These are phyloP conservation scores for Vitis rupestris DNA, from an alignment of 164 flowering plant genomes.

Conservation along the genomic window DNA sequence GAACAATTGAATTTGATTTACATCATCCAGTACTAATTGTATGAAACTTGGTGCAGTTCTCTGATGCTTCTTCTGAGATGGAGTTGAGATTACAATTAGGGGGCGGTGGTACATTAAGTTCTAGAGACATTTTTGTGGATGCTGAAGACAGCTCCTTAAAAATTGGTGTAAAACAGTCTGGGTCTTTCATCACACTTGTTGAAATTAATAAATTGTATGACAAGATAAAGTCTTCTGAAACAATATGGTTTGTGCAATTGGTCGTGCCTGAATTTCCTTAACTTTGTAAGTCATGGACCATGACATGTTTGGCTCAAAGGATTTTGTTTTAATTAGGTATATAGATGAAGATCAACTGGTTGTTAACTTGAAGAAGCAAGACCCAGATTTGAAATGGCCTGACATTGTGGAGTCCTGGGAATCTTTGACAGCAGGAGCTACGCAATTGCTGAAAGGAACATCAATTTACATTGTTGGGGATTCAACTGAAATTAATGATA, in stretches of 20 bases:
- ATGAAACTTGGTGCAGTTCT: slow-evolving; percentile 53
- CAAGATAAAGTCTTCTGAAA: slow-evolving; percentile 86
- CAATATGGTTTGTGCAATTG: slow-evolving; percentile 72
- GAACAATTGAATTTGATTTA: not conserved
- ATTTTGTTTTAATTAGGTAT: slow-evolving; percentile 51
- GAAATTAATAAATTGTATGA: slow-evolving; percentile 69
- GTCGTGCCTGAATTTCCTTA: not conserved
- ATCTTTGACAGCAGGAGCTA: slow-evolving; percentile 66
- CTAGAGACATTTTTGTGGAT: slow-evolving; percentile 66
- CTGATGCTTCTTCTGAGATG: slow-evolving; percentile 74
- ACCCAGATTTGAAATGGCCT: slow-evolving; percentile 88
- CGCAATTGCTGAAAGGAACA: slow-evolving; percentile 76
- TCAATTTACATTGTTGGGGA: slow-evolving; percentile 86
- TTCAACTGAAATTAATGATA: slow-evolving; percentile 81
- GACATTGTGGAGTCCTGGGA: slow-evolving; percentile 93
- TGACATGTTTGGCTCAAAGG: not conserved
- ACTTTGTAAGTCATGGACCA: not conserved
- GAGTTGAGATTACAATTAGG: slow-evolving; percentile 69
- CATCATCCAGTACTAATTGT: not conserved
- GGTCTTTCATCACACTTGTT: slow-evolving; percentile 50
- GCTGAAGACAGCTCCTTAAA: slow-evolving; percentile 60
- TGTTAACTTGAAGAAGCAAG: slow-evolving; percentile 82
- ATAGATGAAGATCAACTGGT: slow-evolving; percentile 90
- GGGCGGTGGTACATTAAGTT: slow-evolving; percentile 28
- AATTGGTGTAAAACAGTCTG: slow-evolving; percentile 41